Evolutionary conservation across 768 basidiomycete genomes (phyloP).

Genomic region (Boletus patriciae): DNA sequence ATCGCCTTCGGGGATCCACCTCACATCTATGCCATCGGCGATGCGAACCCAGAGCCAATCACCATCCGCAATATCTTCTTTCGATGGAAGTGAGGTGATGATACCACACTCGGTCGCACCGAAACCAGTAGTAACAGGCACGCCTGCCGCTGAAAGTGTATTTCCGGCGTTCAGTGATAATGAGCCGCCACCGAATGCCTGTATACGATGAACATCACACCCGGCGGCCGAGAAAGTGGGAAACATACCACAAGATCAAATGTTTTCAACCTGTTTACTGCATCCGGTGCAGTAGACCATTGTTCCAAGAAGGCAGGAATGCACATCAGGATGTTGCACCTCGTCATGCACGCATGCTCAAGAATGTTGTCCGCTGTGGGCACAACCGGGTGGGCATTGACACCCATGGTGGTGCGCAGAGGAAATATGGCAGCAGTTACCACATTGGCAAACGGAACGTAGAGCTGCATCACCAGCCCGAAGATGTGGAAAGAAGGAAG

Average conservation of each 20-base stretch:
- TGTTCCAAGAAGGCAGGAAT: constrained; percentile 23
- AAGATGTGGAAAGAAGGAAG: constrained; percentile 43
- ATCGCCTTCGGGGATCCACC: constrained; percentile 33
- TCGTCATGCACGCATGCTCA: constrained; percentile 6
- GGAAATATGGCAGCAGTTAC: constrained; percentile 34
- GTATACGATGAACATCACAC: neutral
- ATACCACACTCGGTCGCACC: constrained; percentile 26
- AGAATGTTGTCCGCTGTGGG: constrained; percentile 22
- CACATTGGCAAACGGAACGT: constrained; percentile 32
- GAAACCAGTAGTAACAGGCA: constrained; percentile 11
- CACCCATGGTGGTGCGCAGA: constrained; percentile 15
- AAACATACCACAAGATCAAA: constrained; percentile 1
- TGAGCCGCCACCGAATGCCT: constrained; percentile 16
- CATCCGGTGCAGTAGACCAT: constrained; percentile 8
- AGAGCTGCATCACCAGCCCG: constrained; percentile 35
- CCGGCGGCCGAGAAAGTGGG: no score
- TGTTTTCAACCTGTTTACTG: neutral
- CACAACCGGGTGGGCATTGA: constrained; percentile 9
- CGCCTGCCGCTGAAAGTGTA: constrained; percentile 12
- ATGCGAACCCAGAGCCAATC: constrained; percentile 20
- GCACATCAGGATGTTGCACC: constrained; percentile 9
- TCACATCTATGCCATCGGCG: constrained; percentile 13
- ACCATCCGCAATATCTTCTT: constrained; percentile 8
- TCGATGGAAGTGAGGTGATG: neutral
- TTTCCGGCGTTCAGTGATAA: constrained; percentile 15